Evolutionary conservation across 345 rosid genomes (phyloP).

Genomic region (Cochlearia excelsa): DNA sequence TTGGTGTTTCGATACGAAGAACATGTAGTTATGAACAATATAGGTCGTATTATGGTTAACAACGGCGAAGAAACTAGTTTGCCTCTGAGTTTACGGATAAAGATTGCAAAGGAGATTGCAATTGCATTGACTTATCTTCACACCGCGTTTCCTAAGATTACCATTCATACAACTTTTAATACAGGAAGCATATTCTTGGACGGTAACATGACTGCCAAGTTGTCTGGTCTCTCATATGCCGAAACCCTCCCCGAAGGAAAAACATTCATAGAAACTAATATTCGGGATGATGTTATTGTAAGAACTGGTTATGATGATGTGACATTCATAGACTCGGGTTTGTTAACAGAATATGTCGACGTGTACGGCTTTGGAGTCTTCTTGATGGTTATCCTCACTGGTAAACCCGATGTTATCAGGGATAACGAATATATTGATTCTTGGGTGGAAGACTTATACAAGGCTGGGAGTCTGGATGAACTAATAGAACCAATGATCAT

Average conservation of each 20-base stretch:
- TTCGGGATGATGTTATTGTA: background rate
- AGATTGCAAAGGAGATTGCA: constrained; percentile 23
- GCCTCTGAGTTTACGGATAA: constrained; percentile 9
- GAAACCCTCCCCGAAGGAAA: background rate
- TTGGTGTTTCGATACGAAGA: constrained; percentile 12
- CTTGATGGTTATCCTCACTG: constrained; percentile 9
- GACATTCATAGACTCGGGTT: background rate
- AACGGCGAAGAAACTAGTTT: background rate
- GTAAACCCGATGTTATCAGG: background rate
- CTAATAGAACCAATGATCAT: background rate
- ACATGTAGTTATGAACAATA: background rate
- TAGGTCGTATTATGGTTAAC: background rate
- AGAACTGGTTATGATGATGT: constrained; percentile 16
- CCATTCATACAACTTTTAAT: constrained; percentile 15
- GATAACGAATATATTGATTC: background rate
- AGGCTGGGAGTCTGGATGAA: background rate
- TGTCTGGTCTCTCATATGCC: background rate
- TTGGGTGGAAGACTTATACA: background rate
- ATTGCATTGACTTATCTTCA: constrained; percentile 22
- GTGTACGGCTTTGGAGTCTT: constrained; percentile 18
- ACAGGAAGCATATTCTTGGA: constrained; percentile 12
- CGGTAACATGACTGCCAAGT: constrained; percentile 15
- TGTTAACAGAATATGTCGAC: constrained; percentile 9
- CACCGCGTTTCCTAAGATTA: constrained; percentile 6
- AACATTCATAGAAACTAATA: background rate